Evolutionary conservation across 352 stramenopile species (phyloP), one percentile per base, ranked within the genome.

Genomic region (Phytophthora cactorum): DNA sequence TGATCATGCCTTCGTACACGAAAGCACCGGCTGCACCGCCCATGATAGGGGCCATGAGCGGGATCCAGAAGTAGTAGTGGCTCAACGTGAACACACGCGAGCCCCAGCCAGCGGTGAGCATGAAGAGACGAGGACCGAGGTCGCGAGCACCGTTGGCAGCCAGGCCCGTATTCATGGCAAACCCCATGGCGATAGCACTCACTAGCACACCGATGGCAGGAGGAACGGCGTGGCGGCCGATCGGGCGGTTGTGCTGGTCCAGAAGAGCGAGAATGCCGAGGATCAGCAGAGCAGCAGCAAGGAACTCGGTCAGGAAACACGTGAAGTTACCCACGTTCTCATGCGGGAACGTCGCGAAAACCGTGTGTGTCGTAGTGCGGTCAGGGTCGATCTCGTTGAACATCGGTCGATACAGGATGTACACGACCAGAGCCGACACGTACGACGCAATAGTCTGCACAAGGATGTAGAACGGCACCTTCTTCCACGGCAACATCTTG

Each of bases 81-180:
- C 65, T 75, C 59, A 81, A 74, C 29, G 81, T 84, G 76, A 92
- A 92, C 28, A 92, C 84, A 39, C 88, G 75, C 29, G 76, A 72
- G 39, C 84, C 84, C 79, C 81, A 92, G 54, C 84, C 84, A 52
- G 79, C 79, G n/a, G 84, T 64, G 7, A 69, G 66, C 29, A 84
- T 90, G 70, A 90, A 87, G 9, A 92, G 9, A 12, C 81, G 84
- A 25, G 81, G 84, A 5, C 77, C 74, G 53, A 93, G 88, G 62
- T 93, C 85, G 46, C 85, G 83, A 17, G 83, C 83, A 8, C 79
- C 83, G 62, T 93, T 93, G 55, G 88, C 68, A 11, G 85, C 82
- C 47, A 92, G 90, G 11, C 85, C 85, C 43, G 85, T 93, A 79
- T 93, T 92, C 78, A 90, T 91, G 17, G 76, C 85, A 47, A 93